Evolutionary conservation across 495 filamentous ascomycete species (phyloP), one percentile per base, ranked within the genome.

Genomic region (Penicillium soppii): DNA sequence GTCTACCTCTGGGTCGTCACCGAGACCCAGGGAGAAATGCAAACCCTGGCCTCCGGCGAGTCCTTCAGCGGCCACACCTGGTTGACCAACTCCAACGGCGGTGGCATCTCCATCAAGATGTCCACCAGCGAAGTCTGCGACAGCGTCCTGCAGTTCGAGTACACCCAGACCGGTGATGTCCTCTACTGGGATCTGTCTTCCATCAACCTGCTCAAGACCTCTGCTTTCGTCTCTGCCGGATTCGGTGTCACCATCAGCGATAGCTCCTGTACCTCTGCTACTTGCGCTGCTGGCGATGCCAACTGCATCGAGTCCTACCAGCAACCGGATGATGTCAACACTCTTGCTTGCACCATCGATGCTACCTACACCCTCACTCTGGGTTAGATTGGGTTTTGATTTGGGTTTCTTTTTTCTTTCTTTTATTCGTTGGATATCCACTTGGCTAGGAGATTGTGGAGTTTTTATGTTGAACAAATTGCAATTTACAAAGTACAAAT

Each of bases 101-200:
- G 68, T 35, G 70, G 70, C 37, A 57, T 73, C 50, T 75, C 72
- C 22, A 69, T 75, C 59, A 75, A 75, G 61, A 56, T 75, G 44
- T 56, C 67, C 27, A 72, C 71, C 38, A 49, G 44, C 32, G 30
- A 45, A 22, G 2, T 29, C 26, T 49, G 47, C 26, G 46, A 42
- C 52, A 61, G 57, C 45, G 66, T 75, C 12, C 58, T 75, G 5
- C 72, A 75, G 56, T 76, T 68, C 58, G 73, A 76, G 61, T 76
- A 76, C 66, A 75, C 73, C 60, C 27, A 64, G 56, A 36, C 56
- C 29, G 65, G 59, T 17, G 54, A 65, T 17, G 69, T 58, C n/a
- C 65, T 76, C 61, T 74, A 54, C 59, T 76, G 70, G 70, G 72
- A 76, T 62, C 62, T 75, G 27, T 75, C 72, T 10, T 69, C 53